Conservation (phyloP, 257 asterid species). For the Paraleonurus japonicus region DNA sequence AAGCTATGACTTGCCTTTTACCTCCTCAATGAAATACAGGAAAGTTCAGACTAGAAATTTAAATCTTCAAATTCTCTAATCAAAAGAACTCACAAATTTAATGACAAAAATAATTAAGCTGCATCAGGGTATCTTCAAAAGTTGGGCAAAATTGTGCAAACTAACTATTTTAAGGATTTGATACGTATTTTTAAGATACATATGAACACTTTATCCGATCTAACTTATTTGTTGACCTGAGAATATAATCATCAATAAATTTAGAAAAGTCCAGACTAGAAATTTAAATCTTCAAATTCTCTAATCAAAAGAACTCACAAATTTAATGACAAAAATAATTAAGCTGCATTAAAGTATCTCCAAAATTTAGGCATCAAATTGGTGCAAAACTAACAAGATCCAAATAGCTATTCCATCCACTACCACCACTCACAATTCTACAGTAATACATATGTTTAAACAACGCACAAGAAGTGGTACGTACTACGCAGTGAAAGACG, state of each 20-base stretch:
- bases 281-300: background rate
- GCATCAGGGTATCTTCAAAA: background rate
- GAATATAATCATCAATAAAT: background rate
- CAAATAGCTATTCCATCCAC: no score
- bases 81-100: background rate
- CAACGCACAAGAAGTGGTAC: no score
- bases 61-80: background rate
- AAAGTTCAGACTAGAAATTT: background rate
- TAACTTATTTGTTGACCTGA: slow-evolving; percentile 2
- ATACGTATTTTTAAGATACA: background rate
- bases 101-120: slow-evolving; percentile 33
- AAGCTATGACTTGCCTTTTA: background rate
- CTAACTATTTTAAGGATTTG: no score
- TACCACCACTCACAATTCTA: no score
- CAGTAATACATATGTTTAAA: no score
- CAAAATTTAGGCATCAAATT: background rate
- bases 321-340: background rate
- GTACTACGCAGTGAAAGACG: no score
- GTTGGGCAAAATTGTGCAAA: background rate
- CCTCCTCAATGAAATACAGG: background rate
- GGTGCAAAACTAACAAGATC: background rate
- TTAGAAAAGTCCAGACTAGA: background rate
- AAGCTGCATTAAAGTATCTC: background rate
- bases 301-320: background rate
- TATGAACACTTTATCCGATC: background rate